Percentiles rank a stretch among this genome's conserved stretches.
Conservation (phyloP, 306 rosid genomes). For the Casuarina glauca region DNA sequence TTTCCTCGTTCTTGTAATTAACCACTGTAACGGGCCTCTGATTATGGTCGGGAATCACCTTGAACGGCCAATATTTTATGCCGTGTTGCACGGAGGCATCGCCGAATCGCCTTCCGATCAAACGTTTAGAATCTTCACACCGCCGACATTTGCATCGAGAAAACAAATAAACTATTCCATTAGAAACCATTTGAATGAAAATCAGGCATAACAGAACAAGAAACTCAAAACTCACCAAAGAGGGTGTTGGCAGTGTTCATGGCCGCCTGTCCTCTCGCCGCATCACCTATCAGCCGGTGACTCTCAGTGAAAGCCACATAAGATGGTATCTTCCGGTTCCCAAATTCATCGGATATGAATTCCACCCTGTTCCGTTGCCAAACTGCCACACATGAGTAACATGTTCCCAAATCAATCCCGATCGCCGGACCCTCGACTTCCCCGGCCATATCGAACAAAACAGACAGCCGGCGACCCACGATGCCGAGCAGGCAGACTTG, state of each 20-base stretch:
- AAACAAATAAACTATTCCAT: no score
- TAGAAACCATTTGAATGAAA: no score
- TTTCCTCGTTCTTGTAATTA: conserved; percentile 36
- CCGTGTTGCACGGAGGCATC: conserved; percentile 38
- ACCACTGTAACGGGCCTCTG: conserved; percentile 37
- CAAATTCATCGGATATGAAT: conserved; percentile 50
- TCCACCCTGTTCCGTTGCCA: conserved; percentile 56
- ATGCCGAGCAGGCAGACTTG: no score
- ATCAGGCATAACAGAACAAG: background rate
- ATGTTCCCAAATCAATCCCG: conserved; percentile 56
- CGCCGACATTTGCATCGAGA: background rate
- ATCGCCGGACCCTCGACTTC: conserved; percentile 52
- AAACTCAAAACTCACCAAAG: conserved; percentile 39
- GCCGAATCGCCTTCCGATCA: conserved; percentile 40
- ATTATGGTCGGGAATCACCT: conserved; percentile 34
- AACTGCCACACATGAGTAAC: conserved; percentile 47
- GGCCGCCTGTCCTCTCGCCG: conserved; percentile 43
- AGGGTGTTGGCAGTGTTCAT: conserved; percentile 48
- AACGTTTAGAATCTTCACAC: conserved; percentile 39
- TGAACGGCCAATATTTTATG: conserved; percentile 45
- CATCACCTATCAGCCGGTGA: conserved; percentile 34
- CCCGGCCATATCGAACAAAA: conserved; percentile 32
- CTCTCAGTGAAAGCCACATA: conserved; percentile 50
- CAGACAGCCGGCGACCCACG: no score
- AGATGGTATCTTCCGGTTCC: conserved; percentile 50